Evolutionary conservation across 768 basidiomycete species (phyloP), one percentile per base, ranked within the genome.

Genomic region (Boletus edulis): DNA sequence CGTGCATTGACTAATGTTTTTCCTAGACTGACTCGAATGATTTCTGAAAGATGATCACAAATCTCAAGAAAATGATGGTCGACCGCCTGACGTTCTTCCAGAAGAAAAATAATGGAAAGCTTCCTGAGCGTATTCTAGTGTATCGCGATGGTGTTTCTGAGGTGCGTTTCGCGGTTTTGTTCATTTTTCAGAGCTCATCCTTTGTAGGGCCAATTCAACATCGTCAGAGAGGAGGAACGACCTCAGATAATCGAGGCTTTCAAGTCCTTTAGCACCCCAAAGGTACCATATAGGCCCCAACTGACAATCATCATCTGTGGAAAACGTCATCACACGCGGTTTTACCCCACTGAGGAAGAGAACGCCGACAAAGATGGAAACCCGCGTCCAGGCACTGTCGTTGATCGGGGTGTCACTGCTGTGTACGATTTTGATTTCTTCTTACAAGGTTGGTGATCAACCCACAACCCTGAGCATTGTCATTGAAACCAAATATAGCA

Each of bases 61-160:
- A 80, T 29, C 70, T 82, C 20, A 64, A 63, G 22, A 56, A 61
- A 8, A 83, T 82, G 81, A 79, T 83, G 74, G 55, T 73, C 14
- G 77, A 75, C 41, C 72, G 81, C 20, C 58, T 83, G 22, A 61
- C 67, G 17, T 64, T 72, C n/a, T 83, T 72, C 71, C 60, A 70
- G 40, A 58, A 52, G 27, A 72, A 58, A 49, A 77, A 72, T 47
- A 62, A 48, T 3, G 70, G 67, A 11, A 62, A 47, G 20, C 71
- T 82, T 18, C 81, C 81, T 4, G 58, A 66, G 5, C 76, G 81
- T 18, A 55, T 82, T 46, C 52, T 82, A n/a, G 76, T 82, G n/a
- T 82, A 80, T 61, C 75, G 81, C 9, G 91, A 92, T 65, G 91
- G 91, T 46, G 89, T 92, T 29, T 90, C 89, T 3, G 89, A 91